A percentile compares a stretch with the other conserved stretches of the same genome.
These are phyloP conservation scores for Termitomyces eurrhizus DNA, from an alignment of 768 basidiomycete genomes.

Conservation along the genomic window DNA sequence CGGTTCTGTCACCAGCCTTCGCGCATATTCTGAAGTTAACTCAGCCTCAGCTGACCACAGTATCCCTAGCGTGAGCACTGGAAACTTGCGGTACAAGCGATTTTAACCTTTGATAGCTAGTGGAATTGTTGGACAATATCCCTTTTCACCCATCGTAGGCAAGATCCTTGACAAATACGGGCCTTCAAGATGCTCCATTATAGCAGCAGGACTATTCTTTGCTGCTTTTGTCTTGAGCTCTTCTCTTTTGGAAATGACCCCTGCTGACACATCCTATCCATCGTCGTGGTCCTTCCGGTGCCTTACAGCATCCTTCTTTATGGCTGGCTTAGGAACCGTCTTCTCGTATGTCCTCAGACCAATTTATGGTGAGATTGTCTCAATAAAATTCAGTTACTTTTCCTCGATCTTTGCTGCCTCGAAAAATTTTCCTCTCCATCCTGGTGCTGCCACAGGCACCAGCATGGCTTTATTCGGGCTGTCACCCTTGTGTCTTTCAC, in stretches of 20 bases:
- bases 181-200: constrained; percentile 62
- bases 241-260: constrained; percentile 45
- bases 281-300: constrained; percentile 44
- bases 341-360: constrained; percentile 53
- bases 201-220: constrained; percentile 55
- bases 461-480: constrained; percentile 78
- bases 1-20: constrained; percentile 64
- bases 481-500: constrained; percentile 71
- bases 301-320: constrained; percentile 54
- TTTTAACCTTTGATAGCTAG: constrained; percentile 31
- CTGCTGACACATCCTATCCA: constrained; percentile 32
- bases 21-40: constrained; percentile 56
- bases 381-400: constrained; percentile 46
- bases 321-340: constrained; percentile 65
- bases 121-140: constrained; percentile 83
- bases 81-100: background rate
- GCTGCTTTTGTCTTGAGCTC: constrained; percentile 63
- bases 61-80: constrained; percentile 63
- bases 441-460: constrained; percentile 61
- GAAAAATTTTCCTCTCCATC: constrained; percentile 60
- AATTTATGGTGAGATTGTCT: background rate
- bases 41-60: constrained; percentile 76
- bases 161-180: constrained; percentile 66
- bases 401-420: constrained; percentile 75
- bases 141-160: constrained; percentile 66